Conservation (phyloP, 2,329 filamentous ascomycete species). For the Pseudopyricularia javanii region DNA sequence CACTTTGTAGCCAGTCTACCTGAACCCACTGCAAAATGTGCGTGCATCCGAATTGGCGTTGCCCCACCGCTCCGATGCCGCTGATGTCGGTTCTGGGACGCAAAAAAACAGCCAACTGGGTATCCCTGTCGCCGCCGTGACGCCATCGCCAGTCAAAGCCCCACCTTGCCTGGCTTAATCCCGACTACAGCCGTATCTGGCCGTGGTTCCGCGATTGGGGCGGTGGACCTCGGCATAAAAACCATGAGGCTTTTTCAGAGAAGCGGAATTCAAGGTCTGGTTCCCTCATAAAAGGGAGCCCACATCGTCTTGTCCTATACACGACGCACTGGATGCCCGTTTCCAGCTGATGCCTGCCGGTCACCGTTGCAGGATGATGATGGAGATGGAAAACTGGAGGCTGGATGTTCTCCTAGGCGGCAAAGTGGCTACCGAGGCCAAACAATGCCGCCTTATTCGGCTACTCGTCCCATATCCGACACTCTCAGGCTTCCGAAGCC, state of each 20-base stretch:
- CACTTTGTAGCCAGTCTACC: conserved; percentile 2
- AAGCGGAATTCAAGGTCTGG: background rate
- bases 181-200: background rate
- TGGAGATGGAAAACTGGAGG: background rate
- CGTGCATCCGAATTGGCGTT: background rate
- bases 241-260: background rate
- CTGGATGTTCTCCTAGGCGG: background rate
- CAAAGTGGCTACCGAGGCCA: background rate
- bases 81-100: background rate
- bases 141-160: background rate
- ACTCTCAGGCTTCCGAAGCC: background rate
- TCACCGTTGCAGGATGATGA: no score
- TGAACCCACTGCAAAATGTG: background rate
- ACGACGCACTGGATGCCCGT: no score
- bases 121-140: background rate
- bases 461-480: background rate
- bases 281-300: no score
- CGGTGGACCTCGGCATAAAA: background rate
- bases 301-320: no score
- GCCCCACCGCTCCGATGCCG: conserved; percentile 1
- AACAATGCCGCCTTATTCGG: background rate
- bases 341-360: no score
- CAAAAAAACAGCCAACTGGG: background rate
- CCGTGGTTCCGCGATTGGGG: background rate
- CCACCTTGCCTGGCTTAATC: background rate